Evolutionary conservation across 2,329 filamentous ascomycete genomes (phyloP).

Genomic region (Stromatinia cepivora): DNA sequence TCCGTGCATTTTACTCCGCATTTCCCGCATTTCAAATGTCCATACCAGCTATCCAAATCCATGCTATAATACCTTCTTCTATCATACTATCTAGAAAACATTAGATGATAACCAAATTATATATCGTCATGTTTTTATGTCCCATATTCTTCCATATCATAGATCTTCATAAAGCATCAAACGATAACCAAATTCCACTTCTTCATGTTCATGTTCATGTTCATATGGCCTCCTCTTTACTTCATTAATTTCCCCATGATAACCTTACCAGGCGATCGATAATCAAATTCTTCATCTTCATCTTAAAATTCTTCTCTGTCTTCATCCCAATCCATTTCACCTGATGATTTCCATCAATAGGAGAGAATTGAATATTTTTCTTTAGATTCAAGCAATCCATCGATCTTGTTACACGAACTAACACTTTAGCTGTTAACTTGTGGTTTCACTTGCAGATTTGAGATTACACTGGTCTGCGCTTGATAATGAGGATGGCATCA

Average conservation of each 20-base stretch:
- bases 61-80: no score
- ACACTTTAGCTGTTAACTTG: constrained; percentile 19
- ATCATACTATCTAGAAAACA: no score
- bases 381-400: constrained; percentile 1
- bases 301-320: not conserved
- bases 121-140: not conserved
- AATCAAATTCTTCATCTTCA: not conserved
- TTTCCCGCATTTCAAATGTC: not conserved
- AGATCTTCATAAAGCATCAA: not conserved
- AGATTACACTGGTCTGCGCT: not conserved
- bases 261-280: no score
- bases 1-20: no score
- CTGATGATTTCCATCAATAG: no score
- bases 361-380: not conserved
- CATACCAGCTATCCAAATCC: no score
- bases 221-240: no score
- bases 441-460: not conserved
- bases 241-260: no score
- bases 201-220: no score
- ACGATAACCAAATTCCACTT: not conserved
- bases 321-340: not conserved
- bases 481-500: constrained; percentile 24
- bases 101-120: no score
- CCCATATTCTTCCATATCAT: not conserved
- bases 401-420: constrained; percentile 26